Percentiles rank a stretch among this genome's conserved stretches.
Evolutionary conservation across 78 protist genomes (phyloP).

Genomic region (Pigoraptor vietnamica): DNA sequence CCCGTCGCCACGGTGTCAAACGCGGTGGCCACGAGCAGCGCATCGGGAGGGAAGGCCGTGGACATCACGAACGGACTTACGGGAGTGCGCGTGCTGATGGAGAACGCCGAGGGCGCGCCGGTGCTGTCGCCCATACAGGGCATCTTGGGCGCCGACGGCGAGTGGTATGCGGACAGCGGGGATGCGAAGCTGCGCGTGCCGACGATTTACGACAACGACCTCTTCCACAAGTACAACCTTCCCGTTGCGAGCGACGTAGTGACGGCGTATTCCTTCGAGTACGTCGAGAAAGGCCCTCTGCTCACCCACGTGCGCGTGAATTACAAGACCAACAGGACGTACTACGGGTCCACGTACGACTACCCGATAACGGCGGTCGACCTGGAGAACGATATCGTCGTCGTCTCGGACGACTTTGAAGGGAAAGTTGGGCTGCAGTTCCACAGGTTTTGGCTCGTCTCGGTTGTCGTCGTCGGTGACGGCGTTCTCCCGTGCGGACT

Average conservation of each 20-base stretch:
- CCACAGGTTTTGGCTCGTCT: not conserved
- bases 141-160: not conserved
- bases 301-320: not conserved
- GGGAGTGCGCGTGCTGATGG: not conserved
- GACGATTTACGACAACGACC: not conserved
- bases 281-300: not conserved
- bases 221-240: not conserved
- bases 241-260: not conserved
- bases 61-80: not conserved
- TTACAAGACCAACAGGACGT: not conserved
- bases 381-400: not conserved
- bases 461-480: not conserved
- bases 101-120: not conserved
- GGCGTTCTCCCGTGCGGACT: not conserved
- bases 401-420: not conserved
- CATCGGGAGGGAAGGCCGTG: not conserved
- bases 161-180: not conserved
- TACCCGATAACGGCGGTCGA: not conserved
- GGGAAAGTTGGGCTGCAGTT: not conserved
- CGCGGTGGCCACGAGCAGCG: too few species aligned
- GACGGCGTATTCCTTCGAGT: not conserved
- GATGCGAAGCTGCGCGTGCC: not conserved
- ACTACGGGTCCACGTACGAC: not conserved
- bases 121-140: not conserved
- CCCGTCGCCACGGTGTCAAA: too few species aligned